Base-by-base conservation (phyloP, 108 stramenopile genomes). In the Skeletonema potamos region DNA sequence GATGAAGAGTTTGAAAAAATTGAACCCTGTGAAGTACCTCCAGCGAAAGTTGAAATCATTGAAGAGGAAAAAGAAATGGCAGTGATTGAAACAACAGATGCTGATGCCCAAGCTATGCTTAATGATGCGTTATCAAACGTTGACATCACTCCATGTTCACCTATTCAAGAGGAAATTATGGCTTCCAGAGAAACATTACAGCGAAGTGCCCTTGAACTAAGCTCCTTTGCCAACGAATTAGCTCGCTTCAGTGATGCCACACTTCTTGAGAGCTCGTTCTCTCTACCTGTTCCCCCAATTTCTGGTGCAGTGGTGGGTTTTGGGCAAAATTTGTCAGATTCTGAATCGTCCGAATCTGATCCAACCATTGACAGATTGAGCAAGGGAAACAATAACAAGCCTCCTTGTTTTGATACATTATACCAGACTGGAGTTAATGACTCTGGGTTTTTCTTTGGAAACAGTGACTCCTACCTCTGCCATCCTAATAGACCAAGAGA, bases 231-330 rank as follows among this genome's bases (percentile, higher is more conserved):
- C 6, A 24, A 66, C n/a, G 63, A 73, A 0, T 61, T 81, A 4
- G 62, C 62, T 33, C 27, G 66, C 13, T 41, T 76, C 18, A 94
- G 92, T 55, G 90, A 90, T 82, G 84, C 86, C 3, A 76, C 86
- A 9, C 66, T 85, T 6, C 62, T 94, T 17, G 88, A 90, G 58
- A 86, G 88, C 27, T 32, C 70, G 33, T 65, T 82, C 34, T 33
- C 63, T 8, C 36, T 64, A 4, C 79, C 77, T 22, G 17, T 82
- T 17, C 90, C 90, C 4, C 80, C 41, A 12, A 58, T 90, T 17
- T 70, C 86, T 54, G 92, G 92, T 27, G 81, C 92, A 7, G 75
- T 76, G 13, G 76, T 70, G 32, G 92, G 92, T n/a, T 87, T 91
- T 77, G 87, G 83, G 2, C 76, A 62, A 24, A 63, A 91, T 33